Evolutionary conservation across 2,329 filamentous ascomycete species (phyloP).

Genomic region (Cercospora sojina): DNA sequence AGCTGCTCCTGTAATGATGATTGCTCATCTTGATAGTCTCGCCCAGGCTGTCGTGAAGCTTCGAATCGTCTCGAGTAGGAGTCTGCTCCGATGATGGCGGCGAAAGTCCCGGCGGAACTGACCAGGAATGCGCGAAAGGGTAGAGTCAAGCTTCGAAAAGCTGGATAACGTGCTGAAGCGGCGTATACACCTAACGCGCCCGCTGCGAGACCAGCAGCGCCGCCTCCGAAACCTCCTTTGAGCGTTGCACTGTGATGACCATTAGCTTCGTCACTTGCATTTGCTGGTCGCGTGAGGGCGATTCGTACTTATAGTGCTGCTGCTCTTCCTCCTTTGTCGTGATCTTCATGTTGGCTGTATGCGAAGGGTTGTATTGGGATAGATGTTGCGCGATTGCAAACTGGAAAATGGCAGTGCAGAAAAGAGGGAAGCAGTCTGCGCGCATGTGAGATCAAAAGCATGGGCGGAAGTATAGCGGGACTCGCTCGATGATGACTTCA

Average conservation of each 20-base stretch:
- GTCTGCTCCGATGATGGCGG: slow-evolving; percentile 81
- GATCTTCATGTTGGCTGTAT: slow-evolving; percentile 73
- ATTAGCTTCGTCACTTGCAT: slow-evolving; percentile 13
- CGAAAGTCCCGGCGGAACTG: slow-evolving; percentile 77
- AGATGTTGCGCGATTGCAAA: neutral
- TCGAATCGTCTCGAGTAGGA: slow-evolving; percentile 70
- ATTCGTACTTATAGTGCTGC: slow-evolving; percentile 70
- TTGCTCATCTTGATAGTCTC: slow-evolving; percentile 64
- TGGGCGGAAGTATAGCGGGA: slow-evolving; percentile 12
- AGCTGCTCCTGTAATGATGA: slow-evolving; percentile 57
- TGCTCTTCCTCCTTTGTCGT: slow-evolving; percentile 90
- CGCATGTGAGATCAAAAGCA: slow-evolving; percentile 5
- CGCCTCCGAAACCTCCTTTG: slow-evolving; percentile 75
- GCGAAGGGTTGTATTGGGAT: neutral
- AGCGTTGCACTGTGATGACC: slow-evolving; percentile 61
- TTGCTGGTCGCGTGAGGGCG: slow-evolving; percentile 9
- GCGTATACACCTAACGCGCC: slow-evolving; percentile 67
- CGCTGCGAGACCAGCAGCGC: slow-evolving; percentile 62
- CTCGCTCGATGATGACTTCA: slow-evolving; percentile 1
- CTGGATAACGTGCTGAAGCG: slow-evolving; percentile 69
- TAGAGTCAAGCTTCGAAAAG: slow-evolving; percentile 77
- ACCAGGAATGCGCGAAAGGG: slow-evolving; percentile 91
- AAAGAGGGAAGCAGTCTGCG: neutral
- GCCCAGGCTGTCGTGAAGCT: slow-evolving; percentile 64
- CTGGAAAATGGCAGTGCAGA: neutral